Conservation (phyloP, 305 asterid species). For the Nicotiana rustica region DNA sequence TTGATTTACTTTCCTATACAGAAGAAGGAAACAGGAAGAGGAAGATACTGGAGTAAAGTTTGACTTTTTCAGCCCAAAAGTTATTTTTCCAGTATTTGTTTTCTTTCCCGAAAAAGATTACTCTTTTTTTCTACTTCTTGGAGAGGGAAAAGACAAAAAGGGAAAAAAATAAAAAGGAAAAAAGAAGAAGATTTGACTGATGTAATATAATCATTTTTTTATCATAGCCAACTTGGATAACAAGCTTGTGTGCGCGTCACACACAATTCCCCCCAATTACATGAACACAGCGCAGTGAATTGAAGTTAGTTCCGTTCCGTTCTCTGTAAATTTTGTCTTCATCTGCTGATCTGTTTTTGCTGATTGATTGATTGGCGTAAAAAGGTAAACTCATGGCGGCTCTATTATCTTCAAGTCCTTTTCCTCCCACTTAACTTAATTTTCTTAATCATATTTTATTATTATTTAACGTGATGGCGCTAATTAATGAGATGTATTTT, state of each 20-base stretch:
- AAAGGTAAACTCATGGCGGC: slow-evolving; percentile 31
- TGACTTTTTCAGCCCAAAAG: neutral
- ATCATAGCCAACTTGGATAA: neutral
- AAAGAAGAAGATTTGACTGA: neutral
- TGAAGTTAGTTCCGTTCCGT: neutral
- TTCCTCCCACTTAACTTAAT: neutral
- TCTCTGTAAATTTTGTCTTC: slow-evolving; percentile 29
- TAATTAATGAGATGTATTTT: neutral
- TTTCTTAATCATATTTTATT: neutral
- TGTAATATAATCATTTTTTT: neutral
- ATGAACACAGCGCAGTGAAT: slow-evolving; percentile 3
- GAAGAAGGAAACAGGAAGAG: neutral
- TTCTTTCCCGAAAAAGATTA: neutral
- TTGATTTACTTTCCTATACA: too few relatives aligned
- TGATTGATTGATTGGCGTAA: slow-evolving; percentile 15
- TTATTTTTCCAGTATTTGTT: neutral
- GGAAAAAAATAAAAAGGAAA: neutral
- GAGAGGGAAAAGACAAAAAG: neutral
- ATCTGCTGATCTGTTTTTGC: slow-evolving; percentile 11
- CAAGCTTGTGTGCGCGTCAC: neutral
- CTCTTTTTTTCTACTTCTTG: neutral
- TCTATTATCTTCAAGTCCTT: neutral
- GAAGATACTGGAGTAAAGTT: neutral
- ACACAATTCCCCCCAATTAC: neutral
- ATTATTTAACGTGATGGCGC: neutral